Percentiles rank a stretch among this genome's conserved stretches.
Conservation (phyloP, 345 rosid species). For the Leavenworthia alabamica region DNA sequence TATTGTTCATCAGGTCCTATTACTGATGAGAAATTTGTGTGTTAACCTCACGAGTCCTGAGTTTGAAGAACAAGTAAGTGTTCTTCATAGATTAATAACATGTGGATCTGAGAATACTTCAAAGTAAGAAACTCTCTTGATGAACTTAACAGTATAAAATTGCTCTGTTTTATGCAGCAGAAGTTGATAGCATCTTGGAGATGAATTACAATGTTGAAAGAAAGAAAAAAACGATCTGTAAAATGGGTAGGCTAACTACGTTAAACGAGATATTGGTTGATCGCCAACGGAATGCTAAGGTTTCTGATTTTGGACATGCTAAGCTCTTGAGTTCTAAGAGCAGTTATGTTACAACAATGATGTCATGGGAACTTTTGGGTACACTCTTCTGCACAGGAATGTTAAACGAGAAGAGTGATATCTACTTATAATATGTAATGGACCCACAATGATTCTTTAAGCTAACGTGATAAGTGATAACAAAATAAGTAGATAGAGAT, state of each 20-base stretch:
- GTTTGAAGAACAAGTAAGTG: constrained; percentile 75
- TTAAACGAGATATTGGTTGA: constrained; percentile 85
- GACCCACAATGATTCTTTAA: constrained; percentile 13
- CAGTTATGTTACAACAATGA: constrained; percentile 83
- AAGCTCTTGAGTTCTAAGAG: constrained; percentile 68
- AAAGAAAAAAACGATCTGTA: not conserved
- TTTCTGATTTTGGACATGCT: constrained; percentile 95
- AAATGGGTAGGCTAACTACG: not conserved
- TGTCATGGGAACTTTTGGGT: constrained; percentile 99
- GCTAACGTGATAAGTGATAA: constrained; percentile 18
- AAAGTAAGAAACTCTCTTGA: not conserved
- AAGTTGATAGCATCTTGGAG: constrained; percentile 7
- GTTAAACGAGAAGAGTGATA: constrained; percentile 72
- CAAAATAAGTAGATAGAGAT: too few relatives aligned
- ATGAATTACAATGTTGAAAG: not conserved
- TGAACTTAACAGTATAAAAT: not conserved
- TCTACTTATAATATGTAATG: too few relatives aligned
- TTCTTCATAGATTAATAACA: not conserved
- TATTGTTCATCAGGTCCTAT: constrained; percentile 42
- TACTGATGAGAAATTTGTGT: constrained; percentile 79
- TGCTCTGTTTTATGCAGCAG: not conserved
- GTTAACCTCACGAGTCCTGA: constrained; percentile 65
- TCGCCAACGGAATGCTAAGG: constrained; percentile 87
- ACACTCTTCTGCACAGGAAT: constrained; percentile 57
- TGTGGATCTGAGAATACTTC: not conserved